phyloP scores from a whole-genome alignment of 2,329 filamentous ascomycete species.

The Alternaria ethzedia region DNA sequence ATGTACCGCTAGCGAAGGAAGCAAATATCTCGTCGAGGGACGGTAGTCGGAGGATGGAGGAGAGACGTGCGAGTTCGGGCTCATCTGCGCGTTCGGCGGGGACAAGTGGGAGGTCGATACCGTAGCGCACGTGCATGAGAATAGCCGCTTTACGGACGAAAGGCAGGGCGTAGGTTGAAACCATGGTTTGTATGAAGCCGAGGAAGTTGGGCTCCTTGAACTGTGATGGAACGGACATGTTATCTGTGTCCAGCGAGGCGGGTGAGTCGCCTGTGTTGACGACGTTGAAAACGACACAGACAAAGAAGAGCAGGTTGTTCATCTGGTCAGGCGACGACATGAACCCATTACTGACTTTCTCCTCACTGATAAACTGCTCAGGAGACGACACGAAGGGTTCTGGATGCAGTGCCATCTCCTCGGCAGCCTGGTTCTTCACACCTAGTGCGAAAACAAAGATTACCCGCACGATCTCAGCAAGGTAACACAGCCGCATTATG shows the following conservation, averaged over 20 bases:
- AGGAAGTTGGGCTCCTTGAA: constrained; percentile 43
- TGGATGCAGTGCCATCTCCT: constrained; percentile 2
- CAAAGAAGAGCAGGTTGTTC: constrained; percentile 39
- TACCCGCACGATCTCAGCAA: constrained; percentile 88
- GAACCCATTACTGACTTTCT: constrained; percentile 29
- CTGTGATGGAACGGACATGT: constrained; percentile 27
- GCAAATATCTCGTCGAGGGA: constrained; percentile 79
- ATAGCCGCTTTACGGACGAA: constrained; percentile 88
- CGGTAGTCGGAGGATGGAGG: constrained; percentile 75
- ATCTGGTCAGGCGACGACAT: constrained; percentile 34
- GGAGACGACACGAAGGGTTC: constrained; percentile 17
- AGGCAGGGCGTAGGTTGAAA: constrained; percentile 83
- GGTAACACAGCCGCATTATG: constrained; percentile 82
- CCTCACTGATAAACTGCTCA: constrained; percentile 34
- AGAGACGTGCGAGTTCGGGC: constrained; percentile 82
- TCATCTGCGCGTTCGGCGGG: constrained; percentile 62
- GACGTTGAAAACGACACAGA: constrained; percentile 41
- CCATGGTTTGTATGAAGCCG: constrained; percentile 50
- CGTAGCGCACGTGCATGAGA: constrained; percentile 85
- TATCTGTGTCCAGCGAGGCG: constrained; percentile 31
- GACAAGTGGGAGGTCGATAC: constrained; percentile 82
- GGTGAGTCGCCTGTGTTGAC: constrained; percentile 31
- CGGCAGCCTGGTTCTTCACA: constrained; percentile 9
- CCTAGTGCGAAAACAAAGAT: constrained; percentile 60
- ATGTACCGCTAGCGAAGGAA: constrained; percentile 53